phyloP scores from a whole-genome alignment of 2,329 filamentous ascomycete genomes.

The Cercospora sp. region DNA sequence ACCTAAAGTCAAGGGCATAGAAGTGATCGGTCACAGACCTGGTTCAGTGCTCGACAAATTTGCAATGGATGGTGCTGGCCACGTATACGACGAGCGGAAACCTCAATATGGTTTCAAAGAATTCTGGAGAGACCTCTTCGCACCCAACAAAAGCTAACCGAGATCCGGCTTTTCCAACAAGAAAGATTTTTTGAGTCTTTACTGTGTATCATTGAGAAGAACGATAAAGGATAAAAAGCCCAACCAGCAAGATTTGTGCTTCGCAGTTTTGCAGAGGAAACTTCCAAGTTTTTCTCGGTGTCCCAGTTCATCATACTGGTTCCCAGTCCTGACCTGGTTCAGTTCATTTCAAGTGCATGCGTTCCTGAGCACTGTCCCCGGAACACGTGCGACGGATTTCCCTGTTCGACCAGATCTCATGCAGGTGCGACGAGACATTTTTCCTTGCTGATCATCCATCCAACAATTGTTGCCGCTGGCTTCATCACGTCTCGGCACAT shows the following conservation, averaged over 20 bases:
- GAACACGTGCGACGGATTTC: background rate
- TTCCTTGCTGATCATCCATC: background rate
- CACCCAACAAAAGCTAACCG: constrained; percentile 24
- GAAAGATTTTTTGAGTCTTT: background rate
- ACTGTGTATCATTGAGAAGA: background rate
- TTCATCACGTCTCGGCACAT: background rate
- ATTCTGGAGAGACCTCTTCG: constrained; percentile 82
- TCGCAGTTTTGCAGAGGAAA: background rate
- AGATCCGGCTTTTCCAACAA: background rate
- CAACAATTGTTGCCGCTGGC: background rate
- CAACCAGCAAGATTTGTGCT: background rate
- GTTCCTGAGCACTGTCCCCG: background rate
- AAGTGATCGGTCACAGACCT: constrained; percentile 46
- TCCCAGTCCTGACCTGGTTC: background rate
- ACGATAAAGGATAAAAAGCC: background rate
- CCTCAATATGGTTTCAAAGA: constrained; percentile 83
- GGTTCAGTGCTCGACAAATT: constrained; percentile 65
- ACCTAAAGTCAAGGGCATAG: constrained; percentile 42
- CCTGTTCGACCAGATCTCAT: background rate
- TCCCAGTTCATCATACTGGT: background rate
- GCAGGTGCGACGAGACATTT: background rate
- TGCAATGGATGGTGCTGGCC: constrained; percentile 52
- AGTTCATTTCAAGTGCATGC: background rate
- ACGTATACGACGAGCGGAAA: constrained; percentile 71
- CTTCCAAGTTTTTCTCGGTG: background rate